Evolutionary conservation across 2,329 filamentous ascomycete species (phyloP).

Genomic region (Keithomyces neogunnii): DNA sequence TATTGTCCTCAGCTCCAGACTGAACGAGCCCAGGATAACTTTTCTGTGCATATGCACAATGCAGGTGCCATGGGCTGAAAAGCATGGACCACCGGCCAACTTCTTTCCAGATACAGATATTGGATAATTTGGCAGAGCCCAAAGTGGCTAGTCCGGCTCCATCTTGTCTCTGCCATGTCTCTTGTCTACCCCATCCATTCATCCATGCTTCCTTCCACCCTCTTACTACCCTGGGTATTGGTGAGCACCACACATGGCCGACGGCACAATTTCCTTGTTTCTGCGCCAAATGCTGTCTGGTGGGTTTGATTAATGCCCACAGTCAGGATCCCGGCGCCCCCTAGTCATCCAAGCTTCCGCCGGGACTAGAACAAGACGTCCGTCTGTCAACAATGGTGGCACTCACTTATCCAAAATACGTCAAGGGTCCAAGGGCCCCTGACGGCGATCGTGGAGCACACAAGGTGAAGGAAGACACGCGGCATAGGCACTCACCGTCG

Average conservation of each 20-base stretch:
- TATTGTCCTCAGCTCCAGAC: too few relatives aligned
- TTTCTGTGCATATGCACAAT: too few relatives aligned
- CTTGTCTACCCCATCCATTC: neutral
- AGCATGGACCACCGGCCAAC: too few relatives aligned
- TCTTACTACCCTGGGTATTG: slow-evolving; percentile 1
- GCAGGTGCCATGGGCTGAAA: too few relatives aligned
- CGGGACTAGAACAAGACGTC: neutral
- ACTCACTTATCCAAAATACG: slow-evolving; percentile 1
- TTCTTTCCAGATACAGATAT: too few relatives aligned
- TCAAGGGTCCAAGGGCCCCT: neutral
- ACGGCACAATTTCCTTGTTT: slow-evolving; percentile 1
- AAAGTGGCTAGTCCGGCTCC: neutral
- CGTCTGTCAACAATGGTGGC: neutral
- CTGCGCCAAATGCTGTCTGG: neutral
- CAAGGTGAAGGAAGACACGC: neutral
- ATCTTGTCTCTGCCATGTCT: neutral
- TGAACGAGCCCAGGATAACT: too few relatives aligned
- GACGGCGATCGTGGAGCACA: neutral
- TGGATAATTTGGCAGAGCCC: neutral
- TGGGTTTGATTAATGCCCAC: slow-evolving; percentile 9
- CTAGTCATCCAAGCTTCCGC: neutral
- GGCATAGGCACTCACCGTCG: neutral
- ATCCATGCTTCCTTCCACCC: neutral
- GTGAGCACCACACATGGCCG: neutral
- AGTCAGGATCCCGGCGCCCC: neutral